A percentile compares a stretch with the other conserved stretches of the same genome.
phyloP scores from a whole-genome alignment of 371 early-diverging fungal genomes.

The Rhizopus arrhizus region DNA sequence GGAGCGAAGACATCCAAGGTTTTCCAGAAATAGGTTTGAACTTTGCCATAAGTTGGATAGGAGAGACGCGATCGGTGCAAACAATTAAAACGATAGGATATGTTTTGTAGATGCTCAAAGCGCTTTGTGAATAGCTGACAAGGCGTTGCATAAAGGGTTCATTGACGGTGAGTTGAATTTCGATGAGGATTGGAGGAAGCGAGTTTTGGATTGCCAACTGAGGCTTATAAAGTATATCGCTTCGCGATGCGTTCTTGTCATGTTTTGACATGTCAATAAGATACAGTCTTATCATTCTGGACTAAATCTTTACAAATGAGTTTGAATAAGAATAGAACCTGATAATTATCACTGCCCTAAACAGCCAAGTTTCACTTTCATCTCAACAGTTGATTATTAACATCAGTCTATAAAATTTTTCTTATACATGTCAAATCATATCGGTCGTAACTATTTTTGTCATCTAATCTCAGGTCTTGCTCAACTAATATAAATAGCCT shows the following conservation, averaged over 20 bases:
- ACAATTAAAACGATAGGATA: conserved; percentile 4
- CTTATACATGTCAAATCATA: no score
- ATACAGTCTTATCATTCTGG: no score
- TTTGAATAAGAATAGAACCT: no score
- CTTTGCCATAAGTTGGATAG: conserved; percentile 7
- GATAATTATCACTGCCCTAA: no score
- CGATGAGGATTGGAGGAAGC: conserved; percentile 15
- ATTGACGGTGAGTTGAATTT: conserved; percentile 17
- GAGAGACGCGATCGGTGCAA: conserved; percentile 10
- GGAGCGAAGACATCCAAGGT: conserved; percentile 10
- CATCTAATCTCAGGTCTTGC: no score
- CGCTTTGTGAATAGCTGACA: neutral
- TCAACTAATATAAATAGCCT: no score
- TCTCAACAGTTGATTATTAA: no score
- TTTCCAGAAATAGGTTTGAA: conserved; percentile 9
- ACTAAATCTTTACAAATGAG: no score
- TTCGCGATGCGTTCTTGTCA: conserved; percentile 3
- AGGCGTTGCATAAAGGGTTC: conserved; percentile 11
- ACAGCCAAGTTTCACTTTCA: no score
- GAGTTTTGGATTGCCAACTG: conserved; percentile 2
- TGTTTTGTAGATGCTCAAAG: neutral
- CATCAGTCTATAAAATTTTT: no score
- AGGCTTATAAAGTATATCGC: conserved; percentile 14
- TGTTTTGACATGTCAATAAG: no score
- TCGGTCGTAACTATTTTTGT: no score